Percentiles rank a stretch among this genome's conserved stretches.
These are phyloP conservation scores for Lactarius vividus DNA, from an alignment of 768 basidiomycete genomes.

Conservation along the genomic window DNA sequence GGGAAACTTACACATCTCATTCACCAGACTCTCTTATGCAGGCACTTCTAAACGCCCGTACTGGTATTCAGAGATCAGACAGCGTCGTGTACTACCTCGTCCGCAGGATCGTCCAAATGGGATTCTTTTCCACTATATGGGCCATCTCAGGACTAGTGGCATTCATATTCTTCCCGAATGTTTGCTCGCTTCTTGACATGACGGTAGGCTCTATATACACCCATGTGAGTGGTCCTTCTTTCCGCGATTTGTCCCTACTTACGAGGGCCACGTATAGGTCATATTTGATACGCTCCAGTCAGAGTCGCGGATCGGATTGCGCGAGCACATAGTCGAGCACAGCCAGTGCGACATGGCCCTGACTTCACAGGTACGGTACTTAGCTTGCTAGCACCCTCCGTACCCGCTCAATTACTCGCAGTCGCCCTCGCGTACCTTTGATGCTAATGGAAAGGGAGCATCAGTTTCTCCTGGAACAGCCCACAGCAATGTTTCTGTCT, in stretches of 20 bases:
- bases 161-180: background rate
- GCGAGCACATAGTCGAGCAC: background rate
- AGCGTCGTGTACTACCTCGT: background rate
- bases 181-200: background rate
- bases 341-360: background rate
- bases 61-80: background rate
- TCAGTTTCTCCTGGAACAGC: background rate
- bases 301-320: background rate
- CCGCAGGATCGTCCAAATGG: background rate
- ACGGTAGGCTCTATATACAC: background rate
- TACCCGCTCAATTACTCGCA: background rate
- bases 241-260: background rate
- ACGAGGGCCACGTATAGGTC: background rate
- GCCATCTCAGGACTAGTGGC: background rate
- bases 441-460: background rate
- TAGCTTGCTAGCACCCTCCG: background rate
- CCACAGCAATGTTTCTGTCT: background rate
- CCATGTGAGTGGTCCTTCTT: background rate
- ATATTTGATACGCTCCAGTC: slow-evolving; percentile 1
- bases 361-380: background rate
- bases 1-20: background rate
- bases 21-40: background rate
- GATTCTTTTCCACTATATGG: background rate
- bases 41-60: background rate
- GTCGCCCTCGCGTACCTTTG: background rate